These are phyloP conservation scores for Naganishia liquefaciens DNA, from an alignment of 1,284 basidiomycete species.

Conservation along the genomic window DNA sequence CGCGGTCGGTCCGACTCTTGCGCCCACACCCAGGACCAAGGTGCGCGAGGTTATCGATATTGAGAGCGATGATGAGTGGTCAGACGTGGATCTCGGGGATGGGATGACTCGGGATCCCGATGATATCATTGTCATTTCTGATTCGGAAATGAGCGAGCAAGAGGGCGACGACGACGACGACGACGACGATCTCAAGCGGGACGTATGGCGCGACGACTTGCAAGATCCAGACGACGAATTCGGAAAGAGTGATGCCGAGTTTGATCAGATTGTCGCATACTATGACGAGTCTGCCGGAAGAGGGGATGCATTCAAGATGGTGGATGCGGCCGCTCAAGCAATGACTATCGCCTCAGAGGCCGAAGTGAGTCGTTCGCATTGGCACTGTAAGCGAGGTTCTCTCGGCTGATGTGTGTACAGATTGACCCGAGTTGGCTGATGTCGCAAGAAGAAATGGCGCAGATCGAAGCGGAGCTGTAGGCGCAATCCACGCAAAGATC, in stretches of 20 bases:
- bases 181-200: neutral
- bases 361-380: neutral
- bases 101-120: neutral
- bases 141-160: neutral
- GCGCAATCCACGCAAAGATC: too few species aligned
- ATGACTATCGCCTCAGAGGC: neutral
- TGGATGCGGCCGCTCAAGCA: neutral
- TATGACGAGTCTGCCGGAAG: neutral
- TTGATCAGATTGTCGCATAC: neutral
- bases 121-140: too few species aligned
- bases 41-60: too few species aligned
- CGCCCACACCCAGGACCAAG: too few species aligned
- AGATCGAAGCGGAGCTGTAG: conserved; percentile 6
- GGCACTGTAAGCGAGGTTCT: neutral
- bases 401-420: neutral
- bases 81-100: neutral
- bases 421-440: conserved; percentile 6
- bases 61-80: neutral
- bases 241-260: neutral
- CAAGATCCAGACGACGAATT: neutral
- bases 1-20: too few species aligned
- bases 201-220: neutral
- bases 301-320: neutral
- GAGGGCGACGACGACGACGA: neutral
- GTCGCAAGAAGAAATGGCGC: conserved; percentile 15